A percentile compares a stretch with the other conserved stretches of the same genome.
Conservation (phyloP, 805 yeast genomes). For the Myxozyma vanderwaltii region DNA sequence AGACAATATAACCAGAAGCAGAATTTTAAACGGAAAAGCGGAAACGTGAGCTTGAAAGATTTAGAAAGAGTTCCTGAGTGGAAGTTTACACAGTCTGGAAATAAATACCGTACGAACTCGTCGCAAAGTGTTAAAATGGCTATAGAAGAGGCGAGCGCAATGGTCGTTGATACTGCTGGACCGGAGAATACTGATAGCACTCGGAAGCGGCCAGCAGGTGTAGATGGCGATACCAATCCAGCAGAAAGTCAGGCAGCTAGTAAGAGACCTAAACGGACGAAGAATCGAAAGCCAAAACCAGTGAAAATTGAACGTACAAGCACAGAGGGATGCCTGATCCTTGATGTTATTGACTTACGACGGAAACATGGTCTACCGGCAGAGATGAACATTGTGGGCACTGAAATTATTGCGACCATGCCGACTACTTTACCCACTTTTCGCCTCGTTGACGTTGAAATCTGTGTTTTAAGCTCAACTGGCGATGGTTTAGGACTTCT, state of each 20-base stretch:
- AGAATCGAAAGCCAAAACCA: constrained; percentile 47
- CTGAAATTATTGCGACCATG: constrained; percentile 61
- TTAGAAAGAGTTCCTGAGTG: too few relatives aligned
- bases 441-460: constrained; percentile 60
- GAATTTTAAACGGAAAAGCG: too few relatives aligned
- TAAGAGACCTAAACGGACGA: constrained; percentile 5
- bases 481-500: constrained; percentile 86
- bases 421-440: constrained; percentile 19
- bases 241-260: neutral
- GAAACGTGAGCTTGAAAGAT: too few relatives aligned
- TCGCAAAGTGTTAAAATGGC: neutral
- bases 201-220: neutral
- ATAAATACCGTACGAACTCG: neutral
- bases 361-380: constrained; percentile 44
- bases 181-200: neutral
- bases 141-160: neutral
- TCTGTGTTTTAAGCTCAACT: constrained; percentile 65
- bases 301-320: constrained; percentile 65
- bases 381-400: constrained; percentile 48
- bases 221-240: neutral
- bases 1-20: too few relatives aligned
- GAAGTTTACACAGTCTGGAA: too few relatives aligned
- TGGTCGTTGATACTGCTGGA: neutral
- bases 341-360: constrained; percentile 67
- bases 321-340: constrained; percentile 74